Percentiles rank a stretch among this genome's conserved stretches.
phyloP scores from a whole-genome alignment of 768 basidiomycete species.

The Mycena pura region DNA sequence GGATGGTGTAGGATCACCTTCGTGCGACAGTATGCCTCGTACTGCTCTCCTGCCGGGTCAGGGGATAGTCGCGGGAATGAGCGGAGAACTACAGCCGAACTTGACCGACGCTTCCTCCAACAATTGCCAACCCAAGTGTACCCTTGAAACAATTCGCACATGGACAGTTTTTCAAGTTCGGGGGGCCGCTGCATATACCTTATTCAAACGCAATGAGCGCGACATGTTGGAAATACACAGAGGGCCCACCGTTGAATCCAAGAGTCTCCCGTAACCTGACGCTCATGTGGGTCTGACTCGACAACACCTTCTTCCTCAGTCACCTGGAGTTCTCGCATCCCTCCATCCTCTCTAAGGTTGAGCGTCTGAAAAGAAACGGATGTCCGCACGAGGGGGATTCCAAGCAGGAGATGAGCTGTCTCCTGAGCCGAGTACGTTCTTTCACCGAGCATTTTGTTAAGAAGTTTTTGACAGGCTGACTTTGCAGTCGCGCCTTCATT shows the following conservation, averaged over 20 bases:
- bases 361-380: conserved; percentile 24
- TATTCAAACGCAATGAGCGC: not conserved
- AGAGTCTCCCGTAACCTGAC: conserved; percentile 12
- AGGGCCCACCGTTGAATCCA: conserved; percentile 13
- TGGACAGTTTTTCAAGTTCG: not conserved
- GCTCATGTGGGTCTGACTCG: not conserved
- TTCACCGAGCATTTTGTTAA: conserved; percentile 33
- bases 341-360: conserved; percentile 9
- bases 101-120: conserved; percentile 2
- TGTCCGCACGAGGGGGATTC: conserved; percentile 27
- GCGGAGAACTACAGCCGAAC: not conserved
- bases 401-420: conserved; percentile 30
- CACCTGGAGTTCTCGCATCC: not conserved
- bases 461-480: conserved; percentile 30
- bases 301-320: not conserved
- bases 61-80: conserved; percentile 25
- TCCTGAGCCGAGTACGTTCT: conserved; percentile 31
- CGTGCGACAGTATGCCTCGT: conserved; percentile 25
- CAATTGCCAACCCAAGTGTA: conserved; percentile 8
- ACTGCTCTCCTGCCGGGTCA: conserved; percentile 24
- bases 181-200: conserved; percentile 13
- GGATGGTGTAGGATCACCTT: conserved; percentile 28
- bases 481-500: conserved; percentile 18
- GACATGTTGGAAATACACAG: not conserved
- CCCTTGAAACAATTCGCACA: not conserved